These are phyloP conservation scores for Stephanodiscus triporus DNA, from an alignment of 108 stramenopile genomes.

Conservation along the genomic window DNA sequence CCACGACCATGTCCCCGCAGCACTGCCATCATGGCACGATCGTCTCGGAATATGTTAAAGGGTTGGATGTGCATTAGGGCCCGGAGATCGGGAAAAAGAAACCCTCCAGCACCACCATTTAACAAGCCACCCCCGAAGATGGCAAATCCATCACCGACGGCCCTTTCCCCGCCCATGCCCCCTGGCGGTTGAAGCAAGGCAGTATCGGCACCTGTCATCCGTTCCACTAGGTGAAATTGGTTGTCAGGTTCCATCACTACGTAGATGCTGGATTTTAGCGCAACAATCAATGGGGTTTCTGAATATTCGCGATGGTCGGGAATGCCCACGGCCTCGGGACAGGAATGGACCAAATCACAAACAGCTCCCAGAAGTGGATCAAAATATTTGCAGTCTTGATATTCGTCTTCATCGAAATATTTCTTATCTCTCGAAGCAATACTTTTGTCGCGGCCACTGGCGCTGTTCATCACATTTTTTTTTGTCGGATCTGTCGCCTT, in stretches of 20 bases:
- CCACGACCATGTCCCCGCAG: slow-evolving; percentile 33
- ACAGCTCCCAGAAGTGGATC: slow-evolving; percentile 35
- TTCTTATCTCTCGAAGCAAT: neutral
- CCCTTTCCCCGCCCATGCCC: slow-evolving; percentile 5
- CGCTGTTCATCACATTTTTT: neutral
- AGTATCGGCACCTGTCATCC: neutral
- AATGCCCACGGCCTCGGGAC: slow-evolving; percentile 66
- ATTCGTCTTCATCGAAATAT: slow-evolving; percentile 31
- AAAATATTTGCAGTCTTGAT: slow-evolving; percentile 31
- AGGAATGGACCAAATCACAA: slow-evolving; percentile 57
- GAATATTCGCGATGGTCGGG: slow-evolving; percentile 79
- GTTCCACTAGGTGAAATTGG: slow-evolving; percentile 18
- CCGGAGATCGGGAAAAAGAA: slow-evolving; percentile 16
- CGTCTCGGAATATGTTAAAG: slow-evolving; percentile 30
- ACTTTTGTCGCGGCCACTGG: neutral
- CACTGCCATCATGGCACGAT: slow-evolving; percentile 33
- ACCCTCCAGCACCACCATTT: slow-evolving; percentile 11
- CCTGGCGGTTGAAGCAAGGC: slow-evolving; percentile 1
- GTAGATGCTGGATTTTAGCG: slow-evolving; percentile 74
- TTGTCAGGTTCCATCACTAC: slow-evolving; percentile 37
- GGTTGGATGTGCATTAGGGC: slow-evolving; percentile 24
- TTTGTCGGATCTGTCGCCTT: neutral
- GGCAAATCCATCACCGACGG: slow-evolving; percentile 9
- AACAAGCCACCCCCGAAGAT: slow-evolving; percentile 17
- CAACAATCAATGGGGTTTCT: slow-evolving; percentile 77